Percentiles rank a stretch among this genome's conserved stretches.
Conservation (phyloP, 805 yeast genomes). For the Pichia kluyveri region DNA sequence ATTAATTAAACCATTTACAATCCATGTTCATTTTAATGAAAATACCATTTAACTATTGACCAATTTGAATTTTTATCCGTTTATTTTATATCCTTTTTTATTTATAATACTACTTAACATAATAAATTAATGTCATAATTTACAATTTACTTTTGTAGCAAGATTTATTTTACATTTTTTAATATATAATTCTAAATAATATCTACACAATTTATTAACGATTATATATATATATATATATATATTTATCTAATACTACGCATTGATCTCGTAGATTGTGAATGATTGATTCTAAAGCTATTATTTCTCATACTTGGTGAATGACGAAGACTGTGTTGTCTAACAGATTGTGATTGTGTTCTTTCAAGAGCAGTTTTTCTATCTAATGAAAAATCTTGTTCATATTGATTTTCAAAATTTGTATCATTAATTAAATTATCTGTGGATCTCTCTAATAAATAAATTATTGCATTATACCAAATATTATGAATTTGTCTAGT, state of each 20-base stretch:
- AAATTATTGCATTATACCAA: conserved; percentile 81
- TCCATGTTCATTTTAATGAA: not conserved
- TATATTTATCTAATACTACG: not conserved
- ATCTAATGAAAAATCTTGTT: conserved; percentile 20
- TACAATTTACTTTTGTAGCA: too few species aligned
- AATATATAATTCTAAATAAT: too few species aligned
- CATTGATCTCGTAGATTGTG: conserved; percentile 6
- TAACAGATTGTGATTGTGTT: conserved; percentile 15
- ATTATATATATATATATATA: too few species aligned
- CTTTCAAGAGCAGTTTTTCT: conserved; percentile 22
- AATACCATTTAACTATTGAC: not conserved
- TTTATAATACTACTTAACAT: too few species aligned
- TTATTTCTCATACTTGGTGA: conserved; percentile 10
- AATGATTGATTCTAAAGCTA: not conserved
- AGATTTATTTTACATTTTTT: too few species aligned
- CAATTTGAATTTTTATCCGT: not conserved
- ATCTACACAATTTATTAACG: too few species aligned
- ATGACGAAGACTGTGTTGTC: conserved; percentile 10
- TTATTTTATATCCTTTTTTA: not conserved
- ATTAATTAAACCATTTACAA: not conserved
- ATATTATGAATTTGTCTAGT: conserved; percentile 81
- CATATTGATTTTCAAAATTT: conserved; percentile 31
- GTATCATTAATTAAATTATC: conserved; percentile 47
- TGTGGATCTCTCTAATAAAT: conserved; percentile 56
- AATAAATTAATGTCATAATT: too few species aligned